Conservation (phyloP, 2,329 filamentous ascomycete species). For the Uncinocarpus reesii region DNA sequence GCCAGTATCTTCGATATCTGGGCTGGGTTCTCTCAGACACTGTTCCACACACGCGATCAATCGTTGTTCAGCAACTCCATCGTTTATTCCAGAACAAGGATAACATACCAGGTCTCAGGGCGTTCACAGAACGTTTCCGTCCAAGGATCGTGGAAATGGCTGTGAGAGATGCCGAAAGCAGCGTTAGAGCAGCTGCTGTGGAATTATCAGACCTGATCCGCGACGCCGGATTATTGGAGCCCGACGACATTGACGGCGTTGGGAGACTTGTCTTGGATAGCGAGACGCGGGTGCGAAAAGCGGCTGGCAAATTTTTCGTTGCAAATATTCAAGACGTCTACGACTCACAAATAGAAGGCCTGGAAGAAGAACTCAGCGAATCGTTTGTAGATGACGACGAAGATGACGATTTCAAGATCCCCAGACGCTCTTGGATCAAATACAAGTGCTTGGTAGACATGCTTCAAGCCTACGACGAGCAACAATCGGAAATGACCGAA, state of each 20-base stretch:
- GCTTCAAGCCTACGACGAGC: conserved; percentile 67
- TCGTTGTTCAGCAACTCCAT: conserved; percentile 73
- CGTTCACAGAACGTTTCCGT: conserved; percentile 88
- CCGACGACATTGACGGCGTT: conserved; percentile 78
- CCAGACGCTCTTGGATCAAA: conserved; percentile 76
- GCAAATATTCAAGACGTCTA: conserved; percentile 76
- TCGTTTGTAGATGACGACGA: conserved; percentile 60
- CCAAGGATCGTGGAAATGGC: conserved; percentile 86
- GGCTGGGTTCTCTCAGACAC: conserved; percentile 92
- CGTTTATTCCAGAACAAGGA: conserved; percentile 71
- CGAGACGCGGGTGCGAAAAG: conserved; percentile 73
- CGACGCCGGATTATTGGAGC: conserved; percentile 76
- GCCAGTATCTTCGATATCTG: conserved; percentile 79
- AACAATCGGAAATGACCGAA: conserved; percentile 35
- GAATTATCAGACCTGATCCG: conserved; percentile 72
- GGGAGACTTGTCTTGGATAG: conserved; percentile 82
- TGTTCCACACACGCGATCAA: conserved; percentile 61
- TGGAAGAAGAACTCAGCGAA: conserved; percentile 72
- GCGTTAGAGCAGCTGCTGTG: conserved; percentile 69
- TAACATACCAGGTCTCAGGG: conserved; percentile 64
- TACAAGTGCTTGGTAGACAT: conserved; percentile 84
- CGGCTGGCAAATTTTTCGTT: conserved; percentile 82
- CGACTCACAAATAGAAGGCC: conserved; percentile 67
- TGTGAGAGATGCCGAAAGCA: conserved; percentile 68
- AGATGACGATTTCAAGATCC: conserved; percentile 58